Conservation (phyloP, 2,329 filamentous ascomycete species). For the Balansia obtecta region DNA sequence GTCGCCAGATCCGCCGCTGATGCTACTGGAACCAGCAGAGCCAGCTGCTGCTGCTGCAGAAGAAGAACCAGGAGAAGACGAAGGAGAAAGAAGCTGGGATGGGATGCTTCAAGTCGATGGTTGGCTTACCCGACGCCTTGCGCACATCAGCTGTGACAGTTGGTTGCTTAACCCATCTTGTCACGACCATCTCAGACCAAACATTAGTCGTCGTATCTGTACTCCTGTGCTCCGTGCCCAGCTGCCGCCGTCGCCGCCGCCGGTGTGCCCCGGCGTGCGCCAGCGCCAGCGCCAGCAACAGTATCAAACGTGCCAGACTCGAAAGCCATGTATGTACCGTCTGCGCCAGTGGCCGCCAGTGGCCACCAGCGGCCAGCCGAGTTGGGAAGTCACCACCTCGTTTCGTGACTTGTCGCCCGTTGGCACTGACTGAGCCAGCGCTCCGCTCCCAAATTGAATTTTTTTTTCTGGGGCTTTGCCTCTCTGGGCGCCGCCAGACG, state of each 20-base stretch:
- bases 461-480: neutral
- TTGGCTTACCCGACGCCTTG: neutral
- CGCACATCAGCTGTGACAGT: neutral
- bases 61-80: neutral
- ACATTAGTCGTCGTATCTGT: conserved; percentile 1
- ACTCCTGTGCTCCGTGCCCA: neutral
- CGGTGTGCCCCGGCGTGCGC: neutral
- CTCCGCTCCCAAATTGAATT: neutral
- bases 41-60: no score
- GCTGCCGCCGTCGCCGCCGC: no score
- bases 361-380: no score
- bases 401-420: neutral
- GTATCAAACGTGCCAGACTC: neutral
- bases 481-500: neutral
- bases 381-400: neutral
- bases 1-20: conserved; percentile 1
- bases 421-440: neutral
- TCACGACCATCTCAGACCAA: neutral
- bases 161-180: neutral
- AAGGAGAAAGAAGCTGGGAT: no score
- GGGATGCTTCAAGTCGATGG: neutral
- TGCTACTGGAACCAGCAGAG: neutral
- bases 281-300: neutral
- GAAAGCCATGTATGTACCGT: no score
- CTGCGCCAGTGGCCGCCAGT: no score